These are phyloP conservation scores for Aspergillus sp. DNA, from an alignment of 2,329 filamentous ascomycete genomes.

Conservation along the genomic window DNA sequence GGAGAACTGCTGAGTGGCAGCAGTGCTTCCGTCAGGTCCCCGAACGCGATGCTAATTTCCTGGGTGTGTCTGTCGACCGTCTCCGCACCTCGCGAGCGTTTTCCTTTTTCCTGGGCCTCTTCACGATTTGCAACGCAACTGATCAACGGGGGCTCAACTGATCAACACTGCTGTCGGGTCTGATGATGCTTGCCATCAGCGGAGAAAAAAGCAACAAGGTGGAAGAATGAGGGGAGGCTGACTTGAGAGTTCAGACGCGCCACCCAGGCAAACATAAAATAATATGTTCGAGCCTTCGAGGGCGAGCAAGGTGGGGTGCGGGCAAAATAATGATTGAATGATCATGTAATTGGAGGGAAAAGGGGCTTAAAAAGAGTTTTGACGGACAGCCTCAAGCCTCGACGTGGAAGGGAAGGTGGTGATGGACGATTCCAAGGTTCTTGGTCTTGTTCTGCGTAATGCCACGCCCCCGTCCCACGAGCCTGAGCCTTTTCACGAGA, in stretches of 20 bases:
- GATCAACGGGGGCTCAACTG: slow-evolving; percentile 11
- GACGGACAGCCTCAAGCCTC: background rate
- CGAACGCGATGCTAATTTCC: background rate
- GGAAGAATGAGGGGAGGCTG: slow-evolving; percentile 26
- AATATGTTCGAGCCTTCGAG: background rate
- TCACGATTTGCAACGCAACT: slow-evolving; percentile 6
- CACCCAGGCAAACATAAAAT: slow-evolving; percentile 24
- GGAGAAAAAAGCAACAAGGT: slow-evolving; percentile 6
- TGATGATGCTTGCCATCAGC: background rate
- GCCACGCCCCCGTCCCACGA: slow-evolving; percentile 24
- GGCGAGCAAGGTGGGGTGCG: slow-evolving; percentile 14
- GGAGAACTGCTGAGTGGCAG: slow-evolving; percentile 4
- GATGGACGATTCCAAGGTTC: background rate
- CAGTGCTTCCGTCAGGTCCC: slow-evolving; percentile 8
- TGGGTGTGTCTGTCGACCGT: background rate
- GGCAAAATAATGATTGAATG: slow-evolving; percentile 1
- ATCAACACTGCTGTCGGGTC: background rate
- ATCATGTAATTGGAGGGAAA: slow-evolving; percentile 7
- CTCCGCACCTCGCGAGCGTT: background rate
- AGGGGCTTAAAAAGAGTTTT: slow-evolving; percentile 9
- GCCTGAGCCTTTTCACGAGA: slow-evolving; percentile 19
- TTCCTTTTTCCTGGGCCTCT: background rate
- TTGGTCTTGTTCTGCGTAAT: slow-evolving; percentile 8
- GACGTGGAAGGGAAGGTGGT: slow-evolving; percentile 8
- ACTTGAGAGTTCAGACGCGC: slow-evolving; percentile 20